A percentile compares a stretch with the other conserved stretches of the same genome.
These are phyloP conservation scores for Zizania palustris DNA, from an alignment of 202 grass and related monocot species.

Conservation along the genomic window DNA sequence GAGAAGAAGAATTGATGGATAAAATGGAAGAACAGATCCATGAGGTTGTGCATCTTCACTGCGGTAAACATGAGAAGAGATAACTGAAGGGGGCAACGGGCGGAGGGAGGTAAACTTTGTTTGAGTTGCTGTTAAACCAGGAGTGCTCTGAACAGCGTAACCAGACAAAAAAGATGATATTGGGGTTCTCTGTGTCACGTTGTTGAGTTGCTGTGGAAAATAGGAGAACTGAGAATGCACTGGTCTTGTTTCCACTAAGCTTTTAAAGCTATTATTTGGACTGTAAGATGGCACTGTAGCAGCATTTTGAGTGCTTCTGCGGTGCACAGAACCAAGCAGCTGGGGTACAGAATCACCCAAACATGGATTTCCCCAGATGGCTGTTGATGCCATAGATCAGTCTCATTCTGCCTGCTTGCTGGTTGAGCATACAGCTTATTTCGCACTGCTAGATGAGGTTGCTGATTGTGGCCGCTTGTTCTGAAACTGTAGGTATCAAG, in stretches of 20 bases:
- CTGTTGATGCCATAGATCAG: conserved; percentile 23
- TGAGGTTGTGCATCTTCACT: conserved; percentile 30
- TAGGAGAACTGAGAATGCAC: conserved; percentile 37
- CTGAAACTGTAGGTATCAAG: conserved; percentile 32
- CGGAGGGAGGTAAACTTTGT: conserved; percentile 61
- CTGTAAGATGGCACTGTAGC: conserved; percentile 50
- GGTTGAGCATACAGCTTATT: conserved; percentile 48
- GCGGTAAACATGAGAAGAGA: conserved; percentile 50
- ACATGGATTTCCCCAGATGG: conserved; percentile 36
- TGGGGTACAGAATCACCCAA: conserved; percentile 41
- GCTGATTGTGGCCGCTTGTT: conserved; percentile 31
- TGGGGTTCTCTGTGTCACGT: conserved; percentile 47
- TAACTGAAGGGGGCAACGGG: conserved; percentile 58
- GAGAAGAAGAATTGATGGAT: conserved; percentile 38
- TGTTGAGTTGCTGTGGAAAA: conserved; percentile 36
- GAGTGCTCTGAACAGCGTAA: conserved; percentile 31
- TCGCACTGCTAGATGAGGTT: conserved; percentile 38
- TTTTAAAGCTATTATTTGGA: conserved; percentile 34
- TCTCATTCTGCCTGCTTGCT: conserved; percentile 28
- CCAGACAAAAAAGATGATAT: conserved; percentile 42
- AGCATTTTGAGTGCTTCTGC: conserved; percentile 46
- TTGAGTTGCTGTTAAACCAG: conserved; percentile 33
- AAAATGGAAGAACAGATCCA: conserved; percentile 36
- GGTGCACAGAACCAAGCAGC: conserved; percentile 41
- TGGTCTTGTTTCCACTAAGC: conserved; percentile 42